Conservation (phyloP, 179 eudicot species). For the Carnegiea gigantea region DNA sequence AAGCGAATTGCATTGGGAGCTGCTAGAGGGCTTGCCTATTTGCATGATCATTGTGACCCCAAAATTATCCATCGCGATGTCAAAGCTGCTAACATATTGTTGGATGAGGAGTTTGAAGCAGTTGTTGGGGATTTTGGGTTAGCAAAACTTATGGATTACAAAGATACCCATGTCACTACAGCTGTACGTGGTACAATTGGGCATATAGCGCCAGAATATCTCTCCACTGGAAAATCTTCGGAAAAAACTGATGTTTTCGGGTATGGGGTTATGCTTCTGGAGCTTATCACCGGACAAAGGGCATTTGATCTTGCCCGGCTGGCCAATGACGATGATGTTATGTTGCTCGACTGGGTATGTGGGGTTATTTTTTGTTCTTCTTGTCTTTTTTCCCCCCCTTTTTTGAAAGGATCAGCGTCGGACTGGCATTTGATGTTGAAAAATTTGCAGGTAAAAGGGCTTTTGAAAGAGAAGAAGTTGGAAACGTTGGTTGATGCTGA, state of each 20-base stretch:
- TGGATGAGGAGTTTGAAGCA: slow-evolving; percentile 49
- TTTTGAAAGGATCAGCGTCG: background rate
- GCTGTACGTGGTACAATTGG: slow-evolving; percentile 53
- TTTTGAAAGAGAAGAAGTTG: slow-evolving; percentile 42
- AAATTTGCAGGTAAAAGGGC: slow-evolving; percentile 43
- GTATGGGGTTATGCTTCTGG: slow-evolving; percentile 43
- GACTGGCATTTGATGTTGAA: background rate
- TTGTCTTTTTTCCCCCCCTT: too few relatives aligned
- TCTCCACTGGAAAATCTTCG: slow-evolving; percentile 45
- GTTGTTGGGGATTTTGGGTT: slow-evolving; percentile 50
- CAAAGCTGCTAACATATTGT: slow-evolving; percentile 47
- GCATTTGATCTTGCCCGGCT: slow-evolving; percentile 48
- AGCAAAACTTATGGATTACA: slow-evolving; percentile 49
- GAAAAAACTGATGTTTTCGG: slow-evolving; percentile 50
- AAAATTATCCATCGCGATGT: slow-evolving; percentile 53
- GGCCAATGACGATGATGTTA: slow-evolving; percentile 46
- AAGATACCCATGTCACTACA: slow-evolving; percentile 51
- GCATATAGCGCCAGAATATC: slow-evolving; percentile 53
- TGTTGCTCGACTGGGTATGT: slow-evolving; percentile 47
- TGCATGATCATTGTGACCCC: slow-evolving; percentile 50
- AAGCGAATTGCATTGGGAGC: slow-evolving; percentile 45
- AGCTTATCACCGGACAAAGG: slow-evolving; percentile 44
- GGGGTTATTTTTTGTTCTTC: background rate
- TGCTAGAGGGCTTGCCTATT: slow-evolving; percentile 47
- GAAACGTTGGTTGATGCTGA: slow-evolving; percentile 42